A percentile compares a stretch with the other conserved stretches of the same genome.
phyloP scores from a whole-genome alignment of 2,329 filamentous ascomycete genomes.

The Cladophialophora yegresii region DNA sequence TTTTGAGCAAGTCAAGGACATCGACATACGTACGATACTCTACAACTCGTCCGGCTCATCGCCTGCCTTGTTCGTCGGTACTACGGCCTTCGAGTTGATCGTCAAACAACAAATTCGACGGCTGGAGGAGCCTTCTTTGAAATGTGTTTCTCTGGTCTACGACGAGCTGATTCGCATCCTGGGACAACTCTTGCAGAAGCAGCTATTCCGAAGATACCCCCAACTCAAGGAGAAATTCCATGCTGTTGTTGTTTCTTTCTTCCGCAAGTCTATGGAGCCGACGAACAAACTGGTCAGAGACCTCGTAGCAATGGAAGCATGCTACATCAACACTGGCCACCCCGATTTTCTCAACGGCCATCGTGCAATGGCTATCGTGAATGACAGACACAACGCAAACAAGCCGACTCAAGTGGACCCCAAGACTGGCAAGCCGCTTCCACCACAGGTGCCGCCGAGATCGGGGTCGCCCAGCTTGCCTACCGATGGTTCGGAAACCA shows the following conservation, averaged over 20 bases:
- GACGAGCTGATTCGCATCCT: constrained; percentile 96
- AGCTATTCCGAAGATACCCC: constrained; percentile 91
- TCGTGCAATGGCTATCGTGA: constrained; percentile 95
- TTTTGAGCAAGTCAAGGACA: constrained; percentile 95
- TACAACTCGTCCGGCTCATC: constrained; percentile 99
- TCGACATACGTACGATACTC: constrained; percentile 93
- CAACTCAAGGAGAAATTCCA: constrained; percentile 95
- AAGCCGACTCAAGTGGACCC: constrained; percentile 96
- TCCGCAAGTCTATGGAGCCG: constrained; percentile 97
- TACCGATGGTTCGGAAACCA: constrained; percentile 54
- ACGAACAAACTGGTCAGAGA: constrained; percentile 96
- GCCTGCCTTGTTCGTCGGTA: constrained; percentile 93
- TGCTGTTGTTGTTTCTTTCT: constrained; percentile 85
- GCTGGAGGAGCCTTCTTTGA: constrained; percentile 91
- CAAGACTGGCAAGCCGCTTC: constrained; percentile 94
- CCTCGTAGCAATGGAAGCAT: constrained; percentile 90
- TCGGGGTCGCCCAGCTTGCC: constrained; percentile 74
- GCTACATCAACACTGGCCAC: constrained; percentile 98
- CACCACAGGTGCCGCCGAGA: constrained; percentile 66
- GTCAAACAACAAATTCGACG: constrained; percentile 98
- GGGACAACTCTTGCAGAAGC: constrained; percentile 82
- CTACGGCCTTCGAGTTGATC: constrained; percentile 96
- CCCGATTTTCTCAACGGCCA: constrained; percentile 97
- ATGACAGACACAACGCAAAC: constrained; percentile 77
- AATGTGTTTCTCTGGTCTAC: constrained; percentile 96